Evolutionary conservation across 2,329 filamentous ascomycete genomes (phyloP), one percentile per base, ranked within the genome.

Genomic region (Biscogniauxia marginata): DNA sequence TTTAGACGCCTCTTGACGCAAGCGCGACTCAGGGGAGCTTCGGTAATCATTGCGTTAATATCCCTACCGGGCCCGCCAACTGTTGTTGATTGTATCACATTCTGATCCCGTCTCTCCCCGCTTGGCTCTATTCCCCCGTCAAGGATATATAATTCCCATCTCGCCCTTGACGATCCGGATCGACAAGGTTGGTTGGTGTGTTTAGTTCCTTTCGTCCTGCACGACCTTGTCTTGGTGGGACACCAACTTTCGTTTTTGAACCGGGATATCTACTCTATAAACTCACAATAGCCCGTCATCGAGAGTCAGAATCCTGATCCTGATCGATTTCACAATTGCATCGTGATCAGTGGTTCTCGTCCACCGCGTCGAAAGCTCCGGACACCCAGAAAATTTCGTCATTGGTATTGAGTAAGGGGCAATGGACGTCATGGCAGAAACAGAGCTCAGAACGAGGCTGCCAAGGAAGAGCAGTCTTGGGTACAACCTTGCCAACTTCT

Each of bases 401-500:
- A 34, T 54, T 6, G 45, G 50, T 19, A 48, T 43, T 22, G 55
- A 50, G 43, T 56, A 39, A 20, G 50, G 39, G 47, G 18, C 53
- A 20, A 9, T 50, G 49, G 61, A 64, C 55, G 55, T 60, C 58
- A 63, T 53, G 30, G 30, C 8, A 45, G 43, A 22, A 53, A 44
- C 50, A 50, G 11, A 25, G 46, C 21, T 18, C 9, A 46, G 30
- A 52, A 45, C 59, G 25, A 58, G 39, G 9, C 49, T 49, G 19
- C 53, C 60, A 47, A 64, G 62, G 54, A 65, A 59, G 43, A 54
- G 57, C 7, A 66, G 61, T 51, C 55, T 63, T n/a, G 60, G 61
- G n/a, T n/a, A n/a, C n/a, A n/a, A n/a, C n/a, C n/a, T n/a, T 20
- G 63, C 66, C 49, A 74, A 73, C 62, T 74, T 71, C 58, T 74